phyloP scores from a whole-genome alignment of 192 early-diverging fungal genomes.

The Lobosporangium transversale region DNA sequence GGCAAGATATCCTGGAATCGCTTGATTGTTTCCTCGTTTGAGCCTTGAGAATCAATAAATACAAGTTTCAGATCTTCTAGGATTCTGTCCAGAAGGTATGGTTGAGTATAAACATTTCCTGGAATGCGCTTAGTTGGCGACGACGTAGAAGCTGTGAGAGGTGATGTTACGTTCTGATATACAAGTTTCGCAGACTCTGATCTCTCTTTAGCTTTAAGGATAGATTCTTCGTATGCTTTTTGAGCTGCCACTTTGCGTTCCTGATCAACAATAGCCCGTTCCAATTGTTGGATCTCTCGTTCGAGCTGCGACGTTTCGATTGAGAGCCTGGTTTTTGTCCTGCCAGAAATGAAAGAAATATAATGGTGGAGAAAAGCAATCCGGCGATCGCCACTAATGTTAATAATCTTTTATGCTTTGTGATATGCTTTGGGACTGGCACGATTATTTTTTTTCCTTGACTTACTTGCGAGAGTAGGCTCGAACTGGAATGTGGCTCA shows the following conservation, averaged over 20 bases:
- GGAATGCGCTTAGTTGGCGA: slow-evolving; percentile 4
- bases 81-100: slow-evolving; percentile 29
- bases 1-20: slow-evolving; percentile 30
- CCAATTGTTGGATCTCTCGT: slow-evolving; percentile 31
- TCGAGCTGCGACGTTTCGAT: slow-evolving; percentile 39
- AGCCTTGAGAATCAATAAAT: slow-evolving; percentile 31
- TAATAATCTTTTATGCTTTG: too few relatives aligned
- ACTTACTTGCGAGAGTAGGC: slow-evolving; percentile 37
- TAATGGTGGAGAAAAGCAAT: too few relatives aligned
- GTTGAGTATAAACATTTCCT: slow-evolving; percentile 13
- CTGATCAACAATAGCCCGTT: slow-evolving; percentile 26
- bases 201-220: slow-evolving; percentile 23
- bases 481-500: slow-evolving; percentile 7
- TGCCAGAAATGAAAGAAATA: neutral
- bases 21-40: slow-evolving; percentile 14
- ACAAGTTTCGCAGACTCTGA: slow-evolving; percentile 34
- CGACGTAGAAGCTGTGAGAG: slow-evolving; percentile 5
- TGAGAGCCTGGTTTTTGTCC: slow-evolving; percentile 30
- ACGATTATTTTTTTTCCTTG: neutral
- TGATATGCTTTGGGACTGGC: neutral
- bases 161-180: slow-evolving; percentile 25
- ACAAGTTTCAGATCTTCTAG: slow-evolving; percentile 35
- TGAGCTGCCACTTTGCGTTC: slow-evolving; percentile 31
- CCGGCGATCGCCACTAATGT: too few relatives aligned
- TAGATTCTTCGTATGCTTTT: slow-evolving; percentile 32